Evolutionary conservation across 805 yeast genomes (phyloP), one percentile per base, ranked within the genome.

Genomic region (Wickerhamiella dianesei): DNA sequence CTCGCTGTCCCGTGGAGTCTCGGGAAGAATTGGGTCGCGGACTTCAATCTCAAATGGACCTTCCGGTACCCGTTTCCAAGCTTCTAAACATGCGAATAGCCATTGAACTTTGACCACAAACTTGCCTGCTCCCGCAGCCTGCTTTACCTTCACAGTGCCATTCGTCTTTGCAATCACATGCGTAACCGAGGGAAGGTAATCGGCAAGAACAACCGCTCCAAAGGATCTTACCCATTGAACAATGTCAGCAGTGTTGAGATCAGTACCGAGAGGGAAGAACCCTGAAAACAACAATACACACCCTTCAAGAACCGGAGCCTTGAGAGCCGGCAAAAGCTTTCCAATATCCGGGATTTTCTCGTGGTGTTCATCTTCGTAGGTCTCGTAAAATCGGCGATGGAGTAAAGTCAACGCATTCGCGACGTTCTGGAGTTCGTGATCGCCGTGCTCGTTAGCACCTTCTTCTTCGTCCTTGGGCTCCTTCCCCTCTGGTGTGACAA

Each of bases 211-310:
- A 2, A 70, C 70, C 0, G 95, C 96, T 1, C 98, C 98, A 70
- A 89, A 89, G 46, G 88, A 84, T 44, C 75, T 74, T 12, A 89
- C 83, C 96, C 97, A 89, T 19, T 80, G 76, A 1, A 88, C 96
- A 40, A 92, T 83, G 59, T 86, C 95, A 3, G 94, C 92, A 32
- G 72, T 66, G 45, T 81, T 79, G 16, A 83, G 65, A 17, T 46
- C 48, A 12, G 79, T 71, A 1, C 92, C 92, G n/a, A 85, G 60
- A 1, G 96, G 96, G 19, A 92, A 72, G n/a, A 89, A 71, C 0
- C 97, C 96, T 3, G 95, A 82, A 54, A 92, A 81, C 17, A 89
- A 71, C 47, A 92, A 75, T 2, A 76, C 75, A 41, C 79, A 73
- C 4, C 80, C 88, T 20, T 71, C 63, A 49, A 89, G 76, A 1